Base-by-base conservation (phyloP, 192 early-diverging fungal species). In the Tieghemiomyces parasiticus region DNA sequence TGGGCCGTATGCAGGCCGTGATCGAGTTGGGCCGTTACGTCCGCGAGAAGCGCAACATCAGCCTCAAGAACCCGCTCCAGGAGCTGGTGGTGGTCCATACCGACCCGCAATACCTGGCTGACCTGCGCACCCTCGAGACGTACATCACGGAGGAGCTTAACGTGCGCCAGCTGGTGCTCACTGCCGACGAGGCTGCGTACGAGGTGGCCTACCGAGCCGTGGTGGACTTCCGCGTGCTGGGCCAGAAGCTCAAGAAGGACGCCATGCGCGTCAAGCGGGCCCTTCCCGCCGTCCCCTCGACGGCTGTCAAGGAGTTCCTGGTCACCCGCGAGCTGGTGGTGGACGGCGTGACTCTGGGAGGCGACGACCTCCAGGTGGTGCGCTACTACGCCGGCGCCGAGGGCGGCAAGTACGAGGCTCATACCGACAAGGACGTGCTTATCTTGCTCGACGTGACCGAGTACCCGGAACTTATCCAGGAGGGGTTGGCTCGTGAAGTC, bases 81-180 rank as follows among this genome's bases (percentile, higher is more conserved):
- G 92, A 97, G 68, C 70, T 99, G 38, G 86, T 99, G 29, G 87
- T 97, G 42, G 80, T 99, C 59, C 86, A 93, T 71, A 76, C 87
- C 2, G 85, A 88, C 66, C 71, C 82, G 42, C 79, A 95, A 76
- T 95, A 90, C 75, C 90, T 86, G 58, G 71, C 76, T 19, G 95
- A 99, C 68, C 73, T 97, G 62, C 76, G 78, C 62, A 70, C 82
- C n/a, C 74, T 99, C 46, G 84, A 91, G 55, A 71, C 64, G 25
- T 97, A 95, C 71, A 88, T 99, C 66, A 74, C 76, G 22, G 90
- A 95, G 70, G 94, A 99, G 72, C 80, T 99, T 60, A 95, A 95
- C 64, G 67, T 99, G 46, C 84, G 89, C 64, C 82, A 76, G 59
- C 73, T 99, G 59, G 82, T 86, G 35, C 80, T 92, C 9, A 96